Conservation (phyloP, 2,329 filamentous ascomycete species). For the Fusarium mangiferae region DNA sequence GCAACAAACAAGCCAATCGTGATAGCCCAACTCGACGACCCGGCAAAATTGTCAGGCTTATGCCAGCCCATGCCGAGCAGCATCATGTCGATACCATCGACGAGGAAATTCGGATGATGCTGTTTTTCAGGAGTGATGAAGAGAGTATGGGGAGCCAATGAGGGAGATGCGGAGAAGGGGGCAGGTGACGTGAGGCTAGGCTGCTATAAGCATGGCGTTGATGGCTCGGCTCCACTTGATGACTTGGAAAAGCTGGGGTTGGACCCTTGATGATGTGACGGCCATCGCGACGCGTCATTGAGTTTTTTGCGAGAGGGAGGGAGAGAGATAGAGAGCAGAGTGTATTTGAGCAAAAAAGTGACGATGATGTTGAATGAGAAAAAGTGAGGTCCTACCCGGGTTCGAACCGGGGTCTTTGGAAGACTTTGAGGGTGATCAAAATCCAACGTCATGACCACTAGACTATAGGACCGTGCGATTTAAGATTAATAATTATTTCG, state of each 20-base stretch:
- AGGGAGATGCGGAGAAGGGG: neutral
- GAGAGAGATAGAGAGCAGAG: neutral
- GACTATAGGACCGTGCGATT: constrained; percentile 18
- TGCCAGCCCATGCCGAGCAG: constrained; percentile 75
- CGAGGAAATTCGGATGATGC: neutral
- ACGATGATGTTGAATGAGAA: neutral
- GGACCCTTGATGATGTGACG: neutral
- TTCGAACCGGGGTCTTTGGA: constrained; percentile 30
- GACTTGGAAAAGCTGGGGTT: neutral
- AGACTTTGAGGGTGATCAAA: constrained; percentile 10
- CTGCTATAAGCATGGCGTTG: neutral
- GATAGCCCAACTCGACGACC: constrained; percentile 76
- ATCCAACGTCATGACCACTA: constrained; percentile 31
- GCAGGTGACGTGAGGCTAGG: neutral
- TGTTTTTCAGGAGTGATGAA: neutral
- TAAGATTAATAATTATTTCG: fast-evolving
- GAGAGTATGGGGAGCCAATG: neutral
- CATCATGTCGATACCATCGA: constrained; percentile 57
- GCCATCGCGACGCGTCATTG: neutral
- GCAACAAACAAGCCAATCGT: constrained; percentile 78
- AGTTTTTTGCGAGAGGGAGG: too few relatives aligned
- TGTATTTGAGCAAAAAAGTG: neutral
- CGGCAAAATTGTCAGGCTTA: constrained; percentile 79
- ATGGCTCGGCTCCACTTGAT: neutral
- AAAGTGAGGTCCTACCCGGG: constrained; percentile 27